Evolutionary conservation across 179 eudicot species (phyloP), one percentile per base, ranked within the genome.

Genomic region (Heliamphora pulchella): DNA sequence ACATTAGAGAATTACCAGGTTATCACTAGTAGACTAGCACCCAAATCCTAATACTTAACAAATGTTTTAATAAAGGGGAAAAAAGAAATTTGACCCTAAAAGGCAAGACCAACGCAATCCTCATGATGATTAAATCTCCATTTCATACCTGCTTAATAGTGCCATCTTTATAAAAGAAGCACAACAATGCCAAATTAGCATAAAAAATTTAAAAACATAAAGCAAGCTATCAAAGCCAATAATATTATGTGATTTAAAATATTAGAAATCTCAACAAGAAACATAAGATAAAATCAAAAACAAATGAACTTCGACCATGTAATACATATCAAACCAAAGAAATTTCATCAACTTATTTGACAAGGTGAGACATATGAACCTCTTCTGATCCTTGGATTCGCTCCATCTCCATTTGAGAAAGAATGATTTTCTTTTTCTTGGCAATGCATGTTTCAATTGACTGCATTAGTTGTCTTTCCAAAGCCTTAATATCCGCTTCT

Each of bases 381-480:
- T 95, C 98, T 86, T 95, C 98, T 14, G 93, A 90, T 50, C 92
- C 97, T 83, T 93, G 98, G 79, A 83, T 88, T 84, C 98, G 84
- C 85, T 92, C 92, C 93, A 93, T 89, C 86, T 93, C 98, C 91
- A 89, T 92, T 81, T 88, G 91, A 85, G 81, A 85, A 84, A 95
- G 94, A 81, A 93, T 89, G 67, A 95, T 93, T 87, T 86, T 95
- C 94, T 95, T 95, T 73, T 93, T 95, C 90, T 93, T 95, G 58
- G 88, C 76, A 10, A 88, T 81, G 81, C 96, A 93, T 55, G 98
- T 91, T 87, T 95, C 98, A 77, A 95, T 90, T 83, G 98, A 93
- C 87, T 95, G 98, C 98, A 93, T 89, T 43, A 95, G 87, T 86
- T 95, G 98, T 85, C 98, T 90, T 86, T 95, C 98, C 88, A 93